Evolutionary conservation across 257 asterid species (phyloP).

Genomic region (Salvia miltiorrhiza): DNA sequence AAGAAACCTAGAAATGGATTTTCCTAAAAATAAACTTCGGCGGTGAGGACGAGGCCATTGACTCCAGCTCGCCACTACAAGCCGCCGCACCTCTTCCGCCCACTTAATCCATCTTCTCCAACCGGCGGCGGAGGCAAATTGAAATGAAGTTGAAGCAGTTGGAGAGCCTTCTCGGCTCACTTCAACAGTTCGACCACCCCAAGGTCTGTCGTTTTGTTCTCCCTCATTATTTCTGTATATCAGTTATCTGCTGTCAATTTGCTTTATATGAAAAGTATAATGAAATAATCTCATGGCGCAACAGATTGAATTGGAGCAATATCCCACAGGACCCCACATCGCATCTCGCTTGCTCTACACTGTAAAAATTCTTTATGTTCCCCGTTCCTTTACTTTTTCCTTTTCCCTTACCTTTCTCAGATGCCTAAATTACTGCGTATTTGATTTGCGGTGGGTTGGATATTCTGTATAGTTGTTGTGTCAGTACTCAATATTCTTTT

Average conservation of each 20-base stretch:
- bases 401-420: constrained; percentile 1
- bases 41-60: background rate
- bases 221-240: background rate
- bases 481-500: constrained; percentile 1
- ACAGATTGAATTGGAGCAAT: constrained; percentile 93
- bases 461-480: background rate
- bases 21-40: background rate
- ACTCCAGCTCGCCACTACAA: background rate
- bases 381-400: background rate
- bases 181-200: constrained; percentile 24
- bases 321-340: constrained; percentile 96
- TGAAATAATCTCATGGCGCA: constrained; percentile 7
- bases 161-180: constrained; percentile 21
- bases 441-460: background rate
- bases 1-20: background rate
- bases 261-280: background rate
- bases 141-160: constrained; percentile 27
- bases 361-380: constrained; percentile 33
- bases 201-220: constrained; percentile 35
- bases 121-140: background rate
- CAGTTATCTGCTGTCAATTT: background rate
- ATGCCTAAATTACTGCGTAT: constrained; percentile 9
- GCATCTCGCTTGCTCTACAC: constrained; percentile 91
- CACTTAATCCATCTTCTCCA: too few species aligned
- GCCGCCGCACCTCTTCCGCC: background rate